Conservation (phyloP, 2,329 filamentous ascomycete species). For the Fragosphaeria purpurea region DNA sequence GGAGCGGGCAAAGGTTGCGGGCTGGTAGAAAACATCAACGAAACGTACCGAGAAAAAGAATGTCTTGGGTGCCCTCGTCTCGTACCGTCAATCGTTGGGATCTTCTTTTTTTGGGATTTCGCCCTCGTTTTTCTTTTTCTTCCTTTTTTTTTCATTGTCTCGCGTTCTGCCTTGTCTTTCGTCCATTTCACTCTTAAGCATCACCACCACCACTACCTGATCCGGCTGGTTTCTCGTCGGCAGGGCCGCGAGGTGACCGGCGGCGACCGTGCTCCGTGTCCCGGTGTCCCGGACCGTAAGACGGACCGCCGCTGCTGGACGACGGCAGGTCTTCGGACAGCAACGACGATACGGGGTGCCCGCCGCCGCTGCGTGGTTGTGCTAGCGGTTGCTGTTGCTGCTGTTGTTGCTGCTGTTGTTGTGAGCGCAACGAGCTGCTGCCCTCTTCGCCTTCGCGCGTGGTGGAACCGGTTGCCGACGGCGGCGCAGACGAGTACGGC, state of each 20-base stretch:
- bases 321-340: conserved; percentile 30
- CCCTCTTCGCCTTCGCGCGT: conserved; percentile 23
- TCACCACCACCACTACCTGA: background rate
- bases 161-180: background rate
- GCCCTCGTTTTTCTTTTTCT: background rate
- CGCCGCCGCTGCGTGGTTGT: conserved; percentile 21
- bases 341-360: conserved; percentile 35
- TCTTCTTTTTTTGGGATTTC: background rate
- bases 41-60: no score
- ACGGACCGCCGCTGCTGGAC: conserved; percentile 8
- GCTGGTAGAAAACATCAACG: no score
- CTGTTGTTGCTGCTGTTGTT: conserved; percentile 10
- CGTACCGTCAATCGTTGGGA: no score
- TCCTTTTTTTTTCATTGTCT: background rate
- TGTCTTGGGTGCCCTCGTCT: no score
- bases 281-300: conserved; percentile 14
- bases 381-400: conserved; percentile 10
- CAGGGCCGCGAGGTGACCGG: conserved; percentile 17
- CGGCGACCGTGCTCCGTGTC: conserved; percentile 14
- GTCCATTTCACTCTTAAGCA: background rate
- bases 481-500: conserved; percentile 23
- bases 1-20: no score
- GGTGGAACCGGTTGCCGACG: conserved; percentile 21
- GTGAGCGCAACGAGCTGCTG: conserved; percentile 14
- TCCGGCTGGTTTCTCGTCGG: background rate